Base-by-base conservation (phyloP, 1,284 basidiomycete species). In the Puccinia hordei region DNA sequence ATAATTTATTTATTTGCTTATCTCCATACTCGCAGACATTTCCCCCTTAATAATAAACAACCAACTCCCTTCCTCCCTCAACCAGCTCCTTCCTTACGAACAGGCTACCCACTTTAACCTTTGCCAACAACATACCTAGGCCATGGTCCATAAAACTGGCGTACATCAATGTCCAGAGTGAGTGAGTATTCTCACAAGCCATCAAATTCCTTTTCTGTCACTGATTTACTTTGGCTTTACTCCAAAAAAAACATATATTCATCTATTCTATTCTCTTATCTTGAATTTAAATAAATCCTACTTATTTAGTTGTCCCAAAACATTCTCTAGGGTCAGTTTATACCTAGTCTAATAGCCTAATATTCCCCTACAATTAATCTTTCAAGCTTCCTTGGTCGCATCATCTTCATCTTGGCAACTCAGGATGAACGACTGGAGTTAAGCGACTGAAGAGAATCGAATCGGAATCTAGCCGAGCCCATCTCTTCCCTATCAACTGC, bases 131-230 rank as follows among this genome's bases (percentile, higher is more conserved):
- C n/a, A n/a, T n/a, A n/a, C n/a, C n/a, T n/a, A n/a, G n/a, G n/a
- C n/a, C 57, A 77, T 77, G 74, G 74, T 77, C 65, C 74, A 77
- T 55, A 77, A 55, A 46, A 66, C 63, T 30, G 74, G 74, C 41
- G 61, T 77, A 33, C 63, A 77, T 55, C 30, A 46, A 13, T 77
- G 74, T 35, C 74, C 74, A 0, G 74, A 77, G 74, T 77, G 38
- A 77, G 74, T 55, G 9, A n/a, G n/a, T n/a, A n/a, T n/a, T n/a
- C n/a, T n/a, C n/a, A n/a, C n/a, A n/a, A n/a, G n/a, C n/a, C n/a
- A n/a, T n/a, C n/a, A n/a, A n/a, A n/a, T n/a, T n/a, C 22, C 19
- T 44, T 19, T 46, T 63, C n/a, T 41, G 35, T 33, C n/a, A 19
- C 13, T 73, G 33, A 1, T 55, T 24, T 24, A n/a, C 6, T 33